Base-by-base conservation (phyloP, 768 basidiomycete species). In the Lentinula guzmanii region DNA sequence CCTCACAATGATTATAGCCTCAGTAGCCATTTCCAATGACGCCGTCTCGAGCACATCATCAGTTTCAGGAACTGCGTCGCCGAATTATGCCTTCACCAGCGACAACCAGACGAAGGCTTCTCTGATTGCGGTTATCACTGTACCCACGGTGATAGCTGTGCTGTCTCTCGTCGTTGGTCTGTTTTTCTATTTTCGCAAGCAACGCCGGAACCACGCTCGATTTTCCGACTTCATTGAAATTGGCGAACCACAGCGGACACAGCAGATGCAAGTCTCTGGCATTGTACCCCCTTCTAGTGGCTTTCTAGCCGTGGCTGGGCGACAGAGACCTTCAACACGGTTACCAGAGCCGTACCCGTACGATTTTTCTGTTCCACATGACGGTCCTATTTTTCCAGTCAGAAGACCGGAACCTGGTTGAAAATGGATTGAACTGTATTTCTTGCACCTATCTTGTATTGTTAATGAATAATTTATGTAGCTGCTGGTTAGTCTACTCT, bases 121-220 rank as follows among this genome's bases (percentile, higher is more conserved):
- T 37, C 61, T 69, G 9, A 65, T 70, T 37, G 65, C 63, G 21
- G 64, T 67, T 52, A 64, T 68, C 43, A 52, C 56, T 15, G 48
- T 64, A 3, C 31, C 63, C 15, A 66, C 65, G 41, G 50, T 65
- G 31, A 52, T 69, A 24, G 66, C 39, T 21, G 31, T 65, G 8
- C 9, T 66, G 9, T 66, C 68, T 31, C 58, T 69, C 41, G 53
- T 61, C 7, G 18, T 67, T 10, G 68, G 65, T 21, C 11, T 59
- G 2, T 60, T 64, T 18, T 24, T 68, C 41, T 70, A 62, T 42
- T 31, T 51, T n/a, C 64, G 69, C 10, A 60, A 50, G 15, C 63
- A 64, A 34, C 60, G 52, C 35, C 63, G 54, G 34, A 60, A 61
- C 52, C 31, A 51, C 13, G 1, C 57, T 18, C 2, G 21, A 16